Base-by-base conservation (phyloP, 768 basidiomycete genomes). In the Suillus sp. region DNA sequence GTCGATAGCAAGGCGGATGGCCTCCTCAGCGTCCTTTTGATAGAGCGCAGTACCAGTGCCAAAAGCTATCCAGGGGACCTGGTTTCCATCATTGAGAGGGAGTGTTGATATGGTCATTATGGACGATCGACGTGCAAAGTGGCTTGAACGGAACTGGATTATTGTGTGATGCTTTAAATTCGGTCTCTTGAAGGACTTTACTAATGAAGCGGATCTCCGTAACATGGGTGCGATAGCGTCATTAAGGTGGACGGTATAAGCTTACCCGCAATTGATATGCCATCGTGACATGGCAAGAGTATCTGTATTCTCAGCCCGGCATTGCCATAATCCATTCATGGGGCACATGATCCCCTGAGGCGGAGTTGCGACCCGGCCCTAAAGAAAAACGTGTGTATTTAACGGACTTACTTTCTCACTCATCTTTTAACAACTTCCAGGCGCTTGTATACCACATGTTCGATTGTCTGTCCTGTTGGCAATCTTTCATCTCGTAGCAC, bases 391-490 rank as follows among this genome's bases (percentile, higher is more conserved):
- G 11, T 6, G 3, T 14, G 59, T 38, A 27, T 59, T 72, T 70
- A 65, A 50, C 20, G 1, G 6, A 32, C 14, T 20, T 62, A 34
- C 32, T 9, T 4, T 47, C 1, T 62, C 72, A 59, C 48, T 72
- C 79, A 86, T 86, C 84, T 87, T 88, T 87, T 87, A 86, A 87
- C 87, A 86, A 83, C 78, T 77, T 14, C 66, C 78, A 83, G 87
- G 82, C 78, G 70, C 80, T 72, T 68, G 71, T 70, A 70, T 79
- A 81, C 81, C 83, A 87, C 84, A 87, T 85, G 83, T 76, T 81
- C 71, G 82, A 72, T 78, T 81, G 80, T 78, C 74, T 66, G 50
- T 63, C 10, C 58, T 65, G 57, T 64, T 70, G 77, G 70, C 81
- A 80, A 75, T 80, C 81, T 73, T 81, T 81, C 83, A 86, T 84